These are phyloP conservation scores for Kondoa subrosea DNA, from an alignment of 768 basidiomycete species.

Conservation along the genomic window DNA sequence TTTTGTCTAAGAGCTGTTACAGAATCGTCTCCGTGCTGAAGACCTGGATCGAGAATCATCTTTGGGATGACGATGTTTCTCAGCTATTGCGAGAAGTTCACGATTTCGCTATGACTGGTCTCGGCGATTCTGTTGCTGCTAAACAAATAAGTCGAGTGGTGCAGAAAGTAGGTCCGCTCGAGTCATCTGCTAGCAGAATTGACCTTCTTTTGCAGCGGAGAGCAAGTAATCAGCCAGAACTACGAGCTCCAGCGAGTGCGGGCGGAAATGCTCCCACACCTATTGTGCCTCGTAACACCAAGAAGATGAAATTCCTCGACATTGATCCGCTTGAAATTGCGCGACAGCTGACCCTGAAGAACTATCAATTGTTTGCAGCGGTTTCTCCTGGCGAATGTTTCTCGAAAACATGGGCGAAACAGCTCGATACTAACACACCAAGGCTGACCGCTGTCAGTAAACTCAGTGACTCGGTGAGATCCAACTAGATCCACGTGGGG, in stretches of 20 bases:
- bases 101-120: slow-evolving; percentile 40
- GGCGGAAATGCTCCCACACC: slow-evolving; percentile 47
- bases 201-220: slow-evolving; percentile 23
- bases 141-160: slow-evolving; percentile 27
- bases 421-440: slow-evolving; percentile 40
- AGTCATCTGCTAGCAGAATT: background rate
- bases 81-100: slow-evolving; percentile 66
- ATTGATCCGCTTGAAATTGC: slow-evolving; percentile 79
- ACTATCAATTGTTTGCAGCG: slow-evolving; percentile 66
- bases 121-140: slow-evolving; percentile 18
- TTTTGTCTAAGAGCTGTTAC: background rate
- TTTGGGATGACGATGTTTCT: slow-evolving; percentile 59
- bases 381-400: slow-evolving; percentile 84
- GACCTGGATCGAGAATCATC: slow-evolving; percentile 70
- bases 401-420: slow-evolving; percentile 50
- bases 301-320: slow-evolving; percentile 65
- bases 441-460: slow-evolving; percentile 77
- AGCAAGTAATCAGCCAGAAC: slow-evolving; percentile 40
- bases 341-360: slow-evolving; percentile 79
- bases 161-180: slow-evolving; percentile 21
- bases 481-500: background rate
- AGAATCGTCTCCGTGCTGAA: slow-evolving; percentile 84
- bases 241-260: background rate
- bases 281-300: slow-evolving; percentile 53
- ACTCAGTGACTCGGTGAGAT: slow-evolving; percentile 60